A percentile compares a stretch with the other conserved stretches of the same genome.
Conservation (phyloP, 176 grass and related monocot species). For the Hyparrhenia diplandra region DNA sequence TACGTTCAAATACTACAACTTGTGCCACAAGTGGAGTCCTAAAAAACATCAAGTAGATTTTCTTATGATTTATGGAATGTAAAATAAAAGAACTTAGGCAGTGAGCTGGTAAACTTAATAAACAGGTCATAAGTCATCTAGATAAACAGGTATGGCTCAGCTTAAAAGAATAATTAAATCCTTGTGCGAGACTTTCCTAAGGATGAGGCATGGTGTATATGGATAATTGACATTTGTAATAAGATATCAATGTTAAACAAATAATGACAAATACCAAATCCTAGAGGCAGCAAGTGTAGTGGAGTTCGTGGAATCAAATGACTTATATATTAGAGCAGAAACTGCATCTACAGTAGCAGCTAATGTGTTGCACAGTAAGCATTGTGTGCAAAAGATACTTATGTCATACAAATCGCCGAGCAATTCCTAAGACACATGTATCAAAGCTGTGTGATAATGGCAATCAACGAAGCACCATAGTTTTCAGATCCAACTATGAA, state of each 20-base stretch:
- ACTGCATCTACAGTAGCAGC: background rate
- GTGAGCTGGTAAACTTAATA: background rate
- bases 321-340: background rate
- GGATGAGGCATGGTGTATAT: background rate
- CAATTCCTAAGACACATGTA: background rate
- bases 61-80: background rate
- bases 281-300: background rate
- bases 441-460: background rate
- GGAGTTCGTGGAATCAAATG: background rate
- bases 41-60: background rate
- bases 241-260: background rate
- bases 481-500: conserved; percentile 2
- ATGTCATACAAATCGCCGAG: background rate
- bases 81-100: background rate
- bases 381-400: background rate
- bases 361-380: background rate
- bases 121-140: background rate
- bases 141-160: background rate
- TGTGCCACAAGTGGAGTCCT: background rate
- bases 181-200: too few relatives aligned
- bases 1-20: background rate
- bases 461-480: background rate
- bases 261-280: background rate
- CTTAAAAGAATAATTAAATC: too few relatives aligned
- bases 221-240: background rate